Evolutionary conservation across 805 yeast genomes (phyloP).

Genomic region (Zygoascus biomembranicola): DNA sequence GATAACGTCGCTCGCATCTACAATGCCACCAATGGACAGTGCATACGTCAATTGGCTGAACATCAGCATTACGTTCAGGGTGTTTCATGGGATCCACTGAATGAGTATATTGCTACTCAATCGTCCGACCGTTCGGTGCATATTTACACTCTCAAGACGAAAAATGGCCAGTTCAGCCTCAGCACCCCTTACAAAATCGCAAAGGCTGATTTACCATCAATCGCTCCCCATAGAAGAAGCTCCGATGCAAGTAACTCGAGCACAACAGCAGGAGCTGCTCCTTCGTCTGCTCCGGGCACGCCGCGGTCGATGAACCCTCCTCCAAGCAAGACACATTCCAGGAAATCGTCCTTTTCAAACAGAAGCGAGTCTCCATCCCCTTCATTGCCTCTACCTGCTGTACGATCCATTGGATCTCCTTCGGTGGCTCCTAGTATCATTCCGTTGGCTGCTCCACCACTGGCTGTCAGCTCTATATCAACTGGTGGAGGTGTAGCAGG

Average conservation of each 20-base stretch:
- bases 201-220: slow-evolving; percentile 40
- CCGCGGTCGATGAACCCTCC: slow-evolving; percentile 27
- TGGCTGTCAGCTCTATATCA: background rate
- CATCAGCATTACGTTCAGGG: slow-evolving; percentile 94
- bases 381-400: slow-evolving; percentile 40
- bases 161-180: slow-evolving; percentile 28
- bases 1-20: slow-evolving; percentile 75
- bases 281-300: slow-evolving; percentile 6
- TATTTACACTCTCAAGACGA: slow-evolving; percentile 44
- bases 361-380: slow-evolving; percentile 32
- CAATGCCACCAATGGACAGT: slow-evolving; percentile 46
- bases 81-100: slow-evolving; percentile 87
- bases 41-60: slow-evolving; percentile 52
- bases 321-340: slow-evolving; percentile 28
- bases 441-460: background rate
- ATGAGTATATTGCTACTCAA: slow-evolving; percentile 73
- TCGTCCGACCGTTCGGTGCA: slow-evolving; percentile 81
- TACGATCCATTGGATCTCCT: slow-evolving; percentile 33
- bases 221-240: background rate
- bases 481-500: background rate
- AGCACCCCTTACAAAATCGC: slow-evolving; percentile 39
- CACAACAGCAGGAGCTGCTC: slow-evolving; percentile 14
- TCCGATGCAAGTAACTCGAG: background rate
- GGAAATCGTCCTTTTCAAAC: slow-evolving; percentile 36
- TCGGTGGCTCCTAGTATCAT: slow-evolving; percentile 8